These are phyloP conservation scores for Plantago ovata DNA, from an alignment of 257 asterid species.

Conservation along the genomic window DNA sequence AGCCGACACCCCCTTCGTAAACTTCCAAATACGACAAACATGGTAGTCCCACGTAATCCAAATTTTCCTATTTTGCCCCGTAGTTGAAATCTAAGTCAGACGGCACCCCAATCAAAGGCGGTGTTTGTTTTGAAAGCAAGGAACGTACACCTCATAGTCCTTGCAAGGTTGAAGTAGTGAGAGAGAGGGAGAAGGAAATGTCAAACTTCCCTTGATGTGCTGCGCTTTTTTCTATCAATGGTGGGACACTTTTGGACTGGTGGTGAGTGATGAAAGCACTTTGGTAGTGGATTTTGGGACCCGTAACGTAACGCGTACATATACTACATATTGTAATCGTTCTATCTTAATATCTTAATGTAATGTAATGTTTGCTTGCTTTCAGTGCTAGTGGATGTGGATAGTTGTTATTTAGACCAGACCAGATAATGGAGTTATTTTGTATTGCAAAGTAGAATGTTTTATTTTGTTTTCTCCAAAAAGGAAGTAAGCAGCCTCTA, in stretches of 20 bases:
- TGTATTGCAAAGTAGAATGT: slow-evolving; percentile 31
- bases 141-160: slow-evolving; percentile 21
- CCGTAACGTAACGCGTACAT: slow-evolving; percentile 32
- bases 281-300: slow-evolving; percentile 58
- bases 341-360: no score
- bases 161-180: slow-evolving; percentile 36
- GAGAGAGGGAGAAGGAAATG: slow-evolving; percentile 37
- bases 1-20: slow-evolving; percentile 63
- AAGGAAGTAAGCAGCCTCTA: neutral
- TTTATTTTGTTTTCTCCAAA: slow-evolving; percentile 5
- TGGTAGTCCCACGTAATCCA: slow-evolving; percentile 26
- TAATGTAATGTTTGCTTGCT: slow-evolving; percentile 31
- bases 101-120: slow-evolving; percentile 19
- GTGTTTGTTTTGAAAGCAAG: slow-evolving; percentile 34
- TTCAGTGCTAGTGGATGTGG: slow-evolving; percentile 34
- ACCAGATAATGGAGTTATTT: slow-evolving; percentile 31
- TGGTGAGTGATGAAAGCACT: slow-evolving; percentile 56
- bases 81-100: slow-evolving; percentile 26
- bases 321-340: neutral
- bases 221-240: slow-evolving; percentile 36
- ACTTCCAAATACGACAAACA: slow-evolving; percentile 2
- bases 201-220: slow-evolving; percentile 44
- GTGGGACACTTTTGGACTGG: slow-evolving; percentile 39
- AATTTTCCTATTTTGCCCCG: slow-evolving; percentile 10
- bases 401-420: slow-evolving; percentile 22